phyloP scores from a whole-genome alignment of 768 basidiomycete species.

The Chalciporus pseudorubinellus region DNA sequence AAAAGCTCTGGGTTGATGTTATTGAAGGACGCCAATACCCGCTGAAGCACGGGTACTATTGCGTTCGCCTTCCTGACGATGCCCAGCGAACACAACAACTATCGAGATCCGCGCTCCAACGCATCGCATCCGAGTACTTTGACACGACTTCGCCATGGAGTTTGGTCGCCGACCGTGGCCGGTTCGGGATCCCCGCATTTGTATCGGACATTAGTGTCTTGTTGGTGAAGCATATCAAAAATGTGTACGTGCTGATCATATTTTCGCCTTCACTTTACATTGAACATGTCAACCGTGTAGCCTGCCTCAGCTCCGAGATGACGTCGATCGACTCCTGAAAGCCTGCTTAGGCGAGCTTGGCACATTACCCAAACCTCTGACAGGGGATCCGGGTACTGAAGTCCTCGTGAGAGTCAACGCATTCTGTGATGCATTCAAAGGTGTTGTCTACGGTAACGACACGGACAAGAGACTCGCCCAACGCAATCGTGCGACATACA shows the following conservation, averaged over 20 bases:
- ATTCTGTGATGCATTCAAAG: conserved; percentile 43
- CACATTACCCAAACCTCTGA: conserved; percentile 39
- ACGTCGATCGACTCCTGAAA: conserved; percentile 41
- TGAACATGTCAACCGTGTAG: conserved; percentile 31
- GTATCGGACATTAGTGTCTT: conserved; percentile 51
- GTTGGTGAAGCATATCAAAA: conserved; percentile 51
- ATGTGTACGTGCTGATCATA: conserved; percentile 39
- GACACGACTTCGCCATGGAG: conserved; percentile 51
- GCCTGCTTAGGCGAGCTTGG: conserved; percentile 34
- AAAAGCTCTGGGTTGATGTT: conserved; percentile 47
- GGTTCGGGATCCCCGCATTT: conserved; percentile 56
- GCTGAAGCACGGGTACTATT: conserved; percentile 61
- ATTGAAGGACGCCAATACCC: conserved; percentile 46
- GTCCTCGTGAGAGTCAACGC: conserved; percentile 41
- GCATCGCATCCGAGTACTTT: conserved; percentile 46
- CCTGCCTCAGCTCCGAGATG: conserved; percentile 42
- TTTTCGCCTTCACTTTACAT: background rate
- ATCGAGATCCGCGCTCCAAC: conserved; percentile 37
- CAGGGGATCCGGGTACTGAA: conserved; percentile 43
- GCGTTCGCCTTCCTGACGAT: conserved; percentile 64
- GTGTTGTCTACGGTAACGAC: conserved; percentile 31
- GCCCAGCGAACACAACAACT: conserved; percentile 42
- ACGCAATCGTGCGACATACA: conserved; percentile 33
- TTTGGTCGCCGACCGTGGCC: conserved; percentile 38
- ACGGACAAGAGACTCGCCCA: conserved; percentile 39